A percentile compares a stretch with the other conserved stretches of the same genome.
Conservation (phyloP, 805 yeast species). For the Brettanomyces bruxellensis region DNA sequence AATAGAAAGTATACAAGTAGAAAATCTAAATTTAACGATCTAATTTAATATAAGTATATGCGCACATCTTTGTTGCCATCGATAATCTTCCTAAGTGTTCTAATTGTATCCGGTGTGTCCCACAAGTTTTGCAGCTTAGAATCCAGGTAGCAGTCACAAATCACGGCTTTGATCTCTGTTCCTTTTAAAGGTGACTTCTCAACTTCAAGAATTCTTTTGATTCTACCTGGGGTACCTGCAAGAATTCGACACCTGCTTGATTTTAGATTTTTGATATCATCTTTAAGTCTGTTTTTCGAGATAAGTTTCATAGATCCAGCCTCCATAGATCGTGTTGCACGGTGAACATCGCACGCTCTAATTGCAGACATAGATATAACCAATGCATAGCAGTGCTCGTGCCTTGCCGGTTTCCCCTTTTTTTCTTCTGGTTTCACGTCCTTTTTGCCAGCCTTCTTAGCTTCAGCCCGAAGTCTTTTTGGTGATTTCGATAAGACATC, state of each 20-base stretch:
- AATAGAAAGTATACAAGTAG: background rate
- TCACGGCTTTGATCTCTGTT: conserved; percentile 41
- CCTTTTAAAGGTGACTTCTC: conserved; percentile 32
- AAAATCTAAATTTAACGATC: background rate
- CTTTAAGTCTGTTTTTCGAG: conserved; percentile 61
- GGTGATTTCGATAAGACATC: conserved; percentile 20
- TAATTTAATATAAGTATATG: conserved; percentile 39
- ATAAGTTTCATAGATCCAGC: conserved; percentile 59
- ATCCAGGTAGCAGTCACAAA: conserved; percentile 57
- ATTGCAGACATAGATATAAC: conserved; percentile 68
- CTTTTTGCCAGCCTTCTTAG: conserved; percentile 18
- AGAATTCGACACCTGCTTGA: conserved; percentile 41
- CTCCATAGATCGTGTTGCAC: conserved; percentile 41
- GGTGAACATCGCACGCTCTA: conserved; percentile 77
- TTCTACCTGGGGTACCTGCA: conserved; percentile 58
- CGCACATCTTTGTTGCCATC: conserved; percentile 31
- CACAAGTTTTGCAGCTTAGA: conserved; percentile 50
- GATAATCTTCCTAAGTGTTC: conserved; percentile 30
- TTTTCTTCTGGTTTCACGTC: conserved; percentile 17
- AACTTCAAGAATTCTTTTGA: conserved; percentile 36
- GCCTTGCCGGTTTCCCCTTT: background rate
- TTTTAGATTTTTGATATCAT: conserved; percentile 43
- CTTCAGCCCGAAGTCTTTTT: conserved; percentile 18
- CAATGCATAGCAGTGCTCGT: conserved; percentile 27
- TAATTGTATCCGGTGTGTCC: conserved; percentile 43